A percentile compares a stretch with the other conserved stretches of the same genome.
Conservation (phyloP, 495 filamentous ascomycete species). For the Penicillium soppii region DNA sequence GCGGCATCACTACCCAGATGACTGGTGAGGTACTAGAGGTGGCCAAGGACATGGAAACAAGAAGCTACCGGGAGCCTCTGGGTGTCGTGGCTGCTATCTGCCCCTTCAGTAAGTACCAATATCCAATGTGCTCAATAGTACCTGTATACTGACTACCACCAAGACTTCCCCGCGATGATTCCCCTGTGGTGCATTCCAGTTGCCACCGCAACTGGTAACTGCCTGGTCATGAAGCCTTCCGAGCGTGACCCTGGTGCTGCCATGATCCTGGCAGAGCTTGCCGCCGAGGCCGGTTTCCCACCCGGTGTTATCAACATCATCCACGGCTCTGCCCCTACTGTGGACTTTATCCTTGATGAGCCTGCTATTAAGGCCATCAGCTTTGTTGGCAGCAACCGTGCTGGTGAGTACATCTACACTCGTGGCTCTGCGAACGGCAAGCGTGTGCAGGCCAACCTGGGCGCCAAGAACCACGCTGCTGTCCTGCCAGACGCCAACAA, state of each 20-base stretch:
- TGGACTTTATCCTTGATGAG: conserved; percentile 97
- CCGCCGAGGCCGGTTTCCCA: conserved; percentile 89
- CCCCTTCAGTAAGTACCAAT: conserved; percentile 81
- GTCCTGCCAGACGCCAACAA: conserved; percentile 97
- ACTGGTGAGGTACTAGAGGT: conserved; percentile 95
- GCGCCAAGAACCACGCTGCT: conserved; percentile 97
- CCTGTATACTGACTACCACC: conserved; percentile 11
- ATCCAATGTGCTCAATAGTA: background rate
- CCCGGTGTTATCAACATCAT: conserved; percentile 92
- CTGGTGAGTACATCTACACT: conserved; percentile 93
- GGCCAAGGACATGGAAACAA: conserved; percentile 98
- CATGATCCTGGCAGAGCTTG: conserved; percentile 96
- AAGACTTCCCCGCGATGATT: conserved; percentile 99
- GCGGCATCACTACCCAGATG: conserved; percentile 89
- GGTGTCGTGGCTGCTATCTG: conserved; percentile 97
- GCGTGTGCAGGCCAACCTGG: conserved; percentile 95
- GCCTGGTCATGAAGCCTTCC: conserved; percentile 91
- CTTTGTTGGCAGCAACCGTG: conserved; percentile 96
- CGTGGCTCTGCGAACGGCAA: conserved; percentile 90
- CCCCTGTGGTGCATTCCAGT: conserved; percentile 96
- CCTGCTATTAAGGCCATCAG: conserved; percentile 96
- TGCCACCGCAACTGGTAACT: conserved; percentile 93
- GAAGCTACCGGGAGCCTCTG: conserved; percentile 87
- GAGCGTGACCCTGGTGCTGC: conserved; percentile 97
- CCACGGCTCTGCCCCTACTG: conserved; percentile 85